Conservation (phyloP, 2,329 filamentous ascomycete species). For the Verticillium albo-atrum region DNA sequence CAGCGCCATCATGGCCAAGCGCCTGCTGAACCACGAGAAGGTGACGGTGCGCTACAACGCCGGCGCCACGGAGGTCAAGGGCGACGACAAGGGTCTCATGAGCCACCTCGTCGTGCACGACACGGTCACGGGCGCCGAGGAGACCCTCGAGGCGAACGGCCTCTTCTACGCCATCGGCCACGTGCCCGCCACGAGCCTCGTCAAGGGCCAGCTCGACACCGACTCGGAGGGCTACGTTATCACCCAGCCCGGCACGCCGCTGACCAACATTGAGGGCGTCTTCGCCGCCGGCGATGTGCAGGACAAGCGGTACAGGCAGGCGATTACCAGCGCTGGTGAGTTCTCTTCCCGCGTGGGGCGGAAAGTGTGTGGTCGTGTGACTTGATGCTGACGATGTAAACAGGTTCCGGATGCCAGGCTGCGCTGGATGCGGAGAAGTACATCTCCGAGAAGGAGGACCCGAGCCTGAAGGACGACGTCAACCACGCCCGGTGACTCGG, state of each 20-base stretch:
- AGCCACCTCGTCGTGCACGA: conserved; percentile 81
- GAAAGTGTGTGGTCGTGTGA: background rate
- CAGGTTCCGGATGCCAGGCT: conserved; percentile 90
- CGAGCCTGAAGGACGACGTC: conserved; percentile 6
- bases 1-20: conserved; percentile 85
- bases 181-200: conserved; percentile 84
- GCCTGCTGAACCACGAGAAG: conserved; percentile 80
- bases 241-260: conserved; percentile 82
- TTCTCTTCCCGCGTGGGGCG: conserved; percentile 17
- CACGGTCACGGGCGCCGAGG: conserved; percentile 67
- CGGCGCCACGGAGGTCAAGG: conserved; percentile 76
- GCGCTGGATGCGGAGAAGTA: conserved; percentile 95
- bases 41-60: conserved; percentile 86
- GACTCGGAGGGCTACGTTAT: conserved; percentile 89
- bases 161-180: conserved; percentile 98
- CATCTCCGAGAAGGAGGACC: conserved; percentile 69
- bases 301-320: conserved; percentile 97
- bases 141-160: conserved; percentile 85
- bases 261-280: conserved; percentile 85
- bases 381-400: conserved; percentile 11
- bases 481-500: conserved; percentile 11
- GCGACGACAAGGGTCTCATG: conserved; percentile 83
- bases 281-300: conserved; percentile 98
- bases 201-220: conserved; percentile 85
- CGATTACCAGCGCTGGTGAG: conserved; percentile 92